phyloP scores from a whole-genome alignment of 805 yeast genomes.

The Yamadazyma sp. region DNA sequence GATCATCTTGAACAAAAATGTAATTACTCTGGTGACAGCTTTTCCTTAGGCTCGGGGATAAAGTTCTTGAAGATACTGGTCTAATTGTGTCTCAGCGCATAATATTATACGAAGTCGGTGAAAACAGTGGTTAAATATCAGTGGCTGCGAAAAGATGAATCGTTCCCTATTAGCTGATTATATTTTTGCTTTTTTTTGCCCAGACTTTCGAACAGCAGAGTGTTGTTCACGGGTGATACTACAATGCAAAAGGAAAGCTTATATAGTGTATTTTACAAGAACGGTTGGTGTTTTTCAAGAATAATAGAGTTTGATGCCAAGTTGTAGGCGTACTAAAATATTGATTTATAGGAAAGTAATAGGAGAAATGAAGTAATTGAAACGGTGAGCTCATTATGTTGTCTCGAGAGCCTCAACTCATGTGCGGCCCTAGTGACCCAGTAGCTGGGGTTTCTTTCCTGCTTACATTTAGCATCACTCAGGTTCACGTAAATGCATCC shows the following conservation, averaged over 20 bases:
- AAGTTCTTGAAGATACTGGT: constrained; percentile 32
- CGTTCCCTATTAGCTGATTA: constrained; percentile 29
- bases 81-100: background rate
- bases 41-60: constrained; percentile 28
- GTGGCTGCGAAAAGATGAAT: constrained; percentile 1
- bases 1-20: constrained; percentile 37
- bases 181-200: constrained; percentile 30
- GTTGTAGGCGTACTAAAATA: constrained; percentile 13
- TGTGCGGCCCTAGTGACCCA: background rate
- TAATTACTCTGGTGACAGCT: constrained; percentile 38
- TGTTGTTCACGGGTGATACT: constrained; percentile 29
- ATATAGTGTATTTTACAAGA: constrained; percentile 36
- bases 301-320: constrained; percentile 18
- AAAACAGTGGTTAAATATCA: too few relatives aligned
- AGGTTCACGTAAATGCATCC: background rate
- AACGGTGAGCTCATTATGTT: background rate
- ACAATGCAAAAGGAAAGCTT: constrained; percentile 27
- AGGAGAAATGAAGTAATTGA: background rate
- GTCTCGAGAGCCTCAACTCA: background rate
- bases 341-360: constrained; percentile 2
- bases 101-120: background rate
- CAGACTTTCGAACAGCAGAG: constrained; percentile 30
- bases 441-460: background rate
- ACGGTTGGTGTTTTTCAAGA: constrained; percentile 28
- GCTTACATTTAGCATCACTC: background rate